Base-by-base conservation (phyloP, 768 basidiomycete species). In the Rhodotorula graminis region DNA sequence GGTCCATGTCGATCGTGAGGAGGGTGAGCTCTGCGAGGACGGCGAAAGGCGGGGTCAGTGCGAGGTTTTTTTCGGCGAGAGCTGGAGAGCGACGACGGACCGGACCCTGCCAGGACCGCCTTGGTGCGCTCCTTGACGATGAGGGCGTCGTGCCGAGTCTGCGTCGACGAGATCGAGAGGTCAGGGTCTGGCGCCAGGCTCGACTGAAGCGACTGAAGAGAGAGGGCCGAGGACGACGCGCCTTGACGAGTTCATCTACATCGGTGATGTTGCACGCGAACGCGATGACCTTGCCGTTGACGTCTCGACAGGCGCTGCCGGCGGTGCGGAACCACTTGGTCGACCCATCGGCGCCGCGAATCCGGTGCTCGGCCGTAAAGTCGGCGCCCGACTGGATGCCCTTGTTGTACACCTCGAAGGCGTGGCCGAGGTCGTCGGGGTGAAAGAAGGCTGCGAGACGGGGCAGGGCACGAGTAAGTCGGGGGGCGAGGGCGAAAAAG, bases 321-420 rank as follows among this genome's bases (percentile, higher is more conserved):
- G 29, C 15, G 15, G 33, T 52, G 0, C 53, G 37, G n/a, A 60
- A 63, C 75, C 75, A 76, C 3, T 69, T 40, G 27, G 62, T 42
- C 0, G 8, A 21, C 12, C 68, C 71, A 33, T 70, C 65, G 2
- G 14, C 27, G 25, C 33, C 18, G 2, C 25, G 33, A 58, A 72
- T 47, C 14, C 75, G 67, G 59, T 76, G 73, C 37, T 76, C 68
- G 42, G 70, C 33, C 61, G 16, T 14, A n/a, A 69, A 72, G n/a
- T 53, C 40, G 4, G 66, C 31, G 27, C 71, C 74, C 0, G 64
- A 31, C 42, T 56, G 12, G 49, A 76, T 64, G 3, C 52, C 67
- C 15, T 40, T 53, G 15, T 65, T 40, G 55, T 73, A 73, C 31
- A 56, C 12, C 33, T 44, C 10, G 25, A 73, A 31, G 16, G 61